phyloP scores from a whole-genome alignment of 208 protist genomes.

The Phytomonas francai region DNA sequence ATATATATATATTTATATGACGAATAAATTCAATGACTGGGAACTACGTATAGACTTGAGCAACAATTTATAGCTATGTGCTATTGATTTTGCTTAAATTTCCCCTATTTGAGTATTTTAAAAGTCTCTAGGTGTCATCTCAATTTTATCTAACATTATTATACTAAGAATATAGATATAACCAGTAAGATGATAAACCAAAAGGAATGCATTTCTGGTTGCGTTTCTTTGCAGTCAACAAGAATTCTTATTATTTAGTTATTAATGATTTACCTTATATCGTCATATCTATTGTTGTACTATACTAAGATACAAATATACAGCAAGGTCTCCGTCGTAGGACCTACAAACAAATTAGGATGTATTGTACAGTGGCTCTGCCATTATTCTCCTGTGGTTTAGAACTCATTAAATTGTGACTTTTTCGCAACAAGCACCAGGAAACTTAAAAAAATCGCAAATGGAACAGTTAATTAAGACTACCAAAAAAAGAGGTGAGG shows the following conservation, averaged over 20 bases:
- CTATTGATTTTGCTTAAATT: background rate
- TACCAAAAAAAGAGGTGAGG: background rate
- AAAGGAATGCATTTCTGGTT: background rate
- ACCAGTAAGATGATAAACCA: background rate
- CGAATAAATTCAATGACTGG: background rate
- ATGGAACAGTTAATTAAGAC: background rate
- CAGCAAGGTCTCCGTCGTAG: background rate
- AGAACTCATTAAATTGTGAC: background rate
- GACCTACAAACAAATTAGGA: conserved; percentile 3
- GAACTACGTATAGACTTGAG: background rate
- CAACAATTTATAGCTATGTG: background rate
- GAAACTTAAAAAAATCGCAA: conserved; percentile 3
- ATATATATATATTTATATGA: conserved; percentile 4
- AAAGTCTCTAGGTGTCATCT: background rate
- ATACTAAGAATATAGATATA: background rate
- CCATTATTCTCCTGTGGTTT: background rate
- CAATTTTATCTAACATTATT: background rate
- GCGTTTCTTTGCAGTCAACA: background rate
- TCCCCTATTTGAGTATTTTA: background rate
- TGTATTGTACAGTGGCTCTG: background rate
- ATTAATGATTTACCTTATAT: conserved; percentile 1
- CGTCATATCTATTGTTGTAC: conserved; percentile 5
- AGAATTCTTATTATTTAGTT: conserved; percentile 1
- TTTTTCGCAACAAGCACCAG: background rate
- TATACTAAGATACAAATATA: conserved; percentile 5